phyloP scores from a whole-genome alignment of 1,139 yeast genomes.

The Saccharomyces hybrid region DNA sequence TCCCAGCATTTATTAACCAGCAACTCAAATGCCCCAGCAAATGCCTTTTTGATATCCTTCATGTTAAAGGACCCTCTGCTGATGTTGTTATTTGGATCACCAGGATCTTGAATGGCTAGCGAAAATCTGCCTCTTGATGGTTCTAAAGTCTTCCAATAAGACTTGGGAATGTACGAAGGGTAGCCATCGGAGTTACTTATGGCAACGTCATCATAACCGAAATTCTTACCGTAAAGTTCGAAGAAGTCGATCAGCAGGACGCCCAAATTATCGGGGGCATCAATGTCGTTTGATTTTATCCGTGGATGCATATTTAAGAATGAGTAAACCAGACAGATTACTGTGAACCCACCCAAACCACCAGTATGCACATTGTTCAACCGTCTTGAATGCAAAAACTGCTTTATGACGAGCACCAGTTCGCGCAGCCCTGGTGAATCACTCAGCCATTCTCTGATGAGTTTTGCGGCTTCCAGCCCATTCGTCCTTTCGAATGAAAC shows the following conservation, averaged over 20 bases:
- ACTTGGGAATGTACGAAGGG: constrained; percentile 52
- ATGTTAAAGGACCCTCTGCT: constrained; percentile 81
- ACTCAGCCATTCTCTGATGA: constrained; percentile 67
- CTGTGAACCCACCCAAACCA: constrained; percentile 92
- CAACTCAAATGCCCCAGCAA: constrained; percentile 85
- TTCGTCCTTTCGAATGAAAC: constrained; percentile 83
- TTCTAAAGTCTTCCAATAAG: constrained; percentile 45
- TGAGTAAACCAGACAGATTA: constrained; percentile 79
- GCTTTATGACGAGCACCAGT: constrained; percentile 76
- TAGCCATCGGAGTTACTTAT: constrained; percentile 48
- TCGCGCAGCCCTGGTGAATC: constrained; percentile 78
- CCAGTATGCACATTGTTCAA: constrained; percentile 92
- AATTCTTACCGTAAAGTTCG: constrained; percentile 88
- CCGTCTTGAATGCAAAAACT: constrained; percentile 70
- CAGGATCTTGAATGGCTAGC: constrained; percentile 84
- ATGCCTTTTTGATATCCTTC: constrained; percentile 74
- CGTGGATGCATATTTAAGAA: constrained; percentile 79
- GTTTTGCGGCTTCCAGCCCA: constrained; percentile 78
- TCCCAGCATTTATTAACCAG: constrained; percentile 66
- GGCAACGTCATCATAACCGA: constrained; percentile 76
- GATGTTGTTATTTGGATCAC: constrained; percentile 73
- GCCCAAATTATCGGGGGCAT: constrained; percentile 72
- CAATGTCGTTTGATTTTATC: constrained; percentile 56
- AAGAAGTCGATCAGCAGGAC: constrained; percentile 85
- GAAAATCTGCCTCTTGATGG: constrained; percentile 51